phyloP scores from a whole-genome alignment of 768 basidiomycete genomes.

The Suillus lakei region DNA sequence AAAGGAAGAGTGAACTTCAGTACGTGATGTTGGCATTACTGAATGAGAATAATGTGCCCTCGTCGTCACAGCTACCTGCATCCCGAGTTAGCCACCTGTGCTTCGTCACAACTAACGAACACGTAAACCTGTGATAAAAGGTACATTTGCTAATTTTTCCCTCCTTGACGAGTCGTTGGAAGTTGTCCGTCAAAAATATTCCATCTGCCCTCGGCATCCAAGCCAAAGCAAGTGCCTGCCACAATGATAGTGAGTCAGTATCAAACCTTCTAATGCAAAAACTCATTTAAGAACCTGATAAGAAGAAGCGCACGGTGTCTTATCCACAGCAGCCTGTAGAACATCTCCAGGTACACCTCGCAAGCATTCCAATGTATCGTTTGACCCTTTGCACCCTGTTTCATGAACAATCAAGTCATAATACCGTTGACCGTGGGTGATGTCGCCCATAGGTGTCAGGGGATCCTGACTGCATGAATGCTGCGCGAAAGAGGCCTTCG shows the following conservation, averaged over 20 bases:
- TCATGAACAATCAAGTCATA: conserved; percentile 25
- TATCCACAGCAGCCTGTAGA: conserved; percentile 45
- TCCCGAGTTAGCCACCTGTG: background rate
- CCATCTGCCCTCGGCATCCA: background rate
- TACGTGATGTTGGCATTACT: background rate
- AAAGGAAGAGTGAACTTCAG: background rate
- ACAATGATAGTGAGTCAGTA: background rate
- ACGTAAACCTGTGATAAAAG: background rate
- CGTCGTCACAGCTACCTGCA: background rate
- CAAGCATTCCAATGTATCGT: conserved; percentile 35
- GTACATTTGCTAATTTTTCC: background rate
- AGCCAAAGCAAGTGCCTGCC: background rate
- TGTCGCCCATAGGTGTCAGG: conserved; percentile 29
- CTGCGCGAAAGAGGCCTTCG: conserved; percentile 20
- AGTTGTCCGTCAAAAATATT: background rate
- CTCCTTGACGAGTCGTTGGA: background rate
- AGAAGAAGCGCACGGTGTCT: conserved; percentile 41
- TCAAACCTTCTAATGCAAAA: background rate
- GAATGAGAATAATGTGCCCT: background rate
- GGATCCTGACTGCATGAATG: conserved; percentile 46
- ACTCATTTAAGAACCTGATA: conserved; percentile 38
- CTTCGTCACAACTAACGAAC: background rate
- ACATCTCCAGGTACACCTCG: conserved; percentile 31
- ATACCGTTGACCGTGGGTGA: conserved; percentile 17
- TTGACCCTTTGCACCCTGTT: conserved; percentile 27